Percentiles rank a stretch among this genome's conserved stretches.
Evolutionary conservation across 768 basidiomycete species (phyloP).

Genomic region (Nidularia sp.): DNA sequence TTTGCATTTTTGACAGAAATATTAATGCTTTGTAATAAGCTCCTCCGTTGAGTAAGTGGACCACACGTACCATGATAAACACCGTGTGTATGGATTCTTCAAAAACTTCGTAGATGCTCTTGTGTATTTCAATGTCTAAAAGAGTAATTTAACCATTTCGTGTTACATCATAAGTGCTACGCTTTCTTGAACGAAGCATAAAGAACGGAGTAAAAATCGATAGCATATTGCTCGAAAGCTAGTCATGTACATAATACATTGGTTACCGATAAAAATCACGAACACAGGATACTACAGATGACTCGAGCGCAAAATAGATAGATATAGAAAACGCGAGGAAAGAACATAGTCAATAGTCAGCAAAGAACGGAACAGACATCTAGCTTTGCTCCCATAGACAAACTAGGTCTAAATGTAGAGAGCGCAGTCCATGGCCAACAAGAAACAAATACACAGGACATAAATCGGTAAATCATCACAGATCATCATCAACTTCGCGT

Average conservation of each 20-base stretch:
- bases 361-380: conserved; percentile 10
- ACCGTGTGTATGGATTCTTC: neutral
- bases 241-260: neutral
- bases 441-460: neutral
- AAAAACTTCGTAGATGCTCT: neutral
- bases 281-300: conserved; percentile 2
- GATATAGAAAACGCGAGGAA: conserved; percentile 4
- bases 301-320: neutral
- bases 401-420: no score
- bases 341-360: conserved; percentile 8
- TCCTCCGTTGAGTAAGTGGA: no score
- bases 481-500: neutral
- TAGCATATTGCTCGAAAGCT: no score
- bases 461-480: neutral
- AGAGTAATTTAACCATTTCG: neutral
- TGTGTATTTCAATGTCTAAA: neutral
- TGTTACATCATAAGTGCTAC: no score
- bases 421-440: neutral
- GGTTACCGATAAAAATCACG: neutral
- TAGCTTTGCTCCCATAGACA: neutral
- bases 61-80: no score
- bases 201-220: no score
- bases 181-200: no score
- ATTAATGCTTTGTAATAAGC: no score
- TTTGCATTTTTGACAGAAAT: no score